Evolutionary conservation across 1,139 yeast species (phyloP).

Genomic region (Yamadazyma dendronema): DNA sequence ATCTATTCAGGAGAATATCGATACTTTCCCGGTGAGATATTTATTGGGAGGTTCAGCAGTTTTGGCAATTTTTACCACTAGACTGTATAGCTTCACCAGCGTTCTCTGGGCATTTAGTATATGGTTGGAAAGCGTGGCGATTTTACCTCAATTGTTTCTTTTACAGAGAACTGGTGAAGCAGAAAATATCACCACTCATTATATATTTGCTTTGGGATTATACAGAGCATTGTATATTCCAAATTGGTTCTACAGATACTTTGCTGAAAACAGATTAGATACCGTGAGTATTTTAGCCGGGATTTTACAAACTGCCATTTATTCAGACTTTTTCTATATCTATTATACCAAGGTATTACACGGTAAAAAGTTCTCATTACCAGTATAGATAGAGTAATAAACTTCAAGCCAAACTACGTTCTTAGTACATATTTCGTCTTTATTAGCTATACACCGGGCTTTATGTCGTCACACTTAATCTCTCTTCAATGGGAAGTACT

Average conservation of each 20-base stretch:
- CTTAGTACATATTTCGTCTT: too few species aligned
- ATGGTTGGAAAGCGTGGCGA: conserved; percentile 90
- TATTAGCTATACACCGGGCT: background rate
- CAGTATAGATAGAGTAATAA: conserved; percentile 32
- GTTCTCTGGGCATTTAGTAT: conserved; percentile 72
- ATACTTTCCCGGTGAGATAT: conserved; percentile 75
- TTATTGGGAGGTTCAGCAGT: conserved; percentile 63
- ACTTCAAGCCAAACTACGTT: too few species aligned
- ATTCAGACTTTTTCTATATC: conserved; percentile 92
- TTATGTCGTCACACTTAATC: conserved; percentile 45
- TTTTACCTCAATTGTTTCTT: conserved; percentile 88
- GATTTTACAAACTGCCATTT: conserved; percentile 75
- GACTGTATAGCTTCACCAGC: conserved; percentile 61
- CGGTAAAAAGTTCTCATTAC: conserved; percentile 79
- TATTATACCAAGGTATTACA: conserved; percentile 79
- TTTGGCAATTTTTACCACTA: conserved; percentile 63
- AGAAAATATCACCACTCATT: conserved; percentile 82
- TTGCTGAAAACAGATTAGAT: conserved; percentile 65
- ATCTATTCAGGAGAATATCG: conserved; percentile 53
- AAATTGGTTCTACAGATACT: conserved; percentile 91
- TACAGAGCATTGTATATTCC: conserved; percentile 89
- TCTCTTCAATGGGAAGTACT: conserved; percentile 81
- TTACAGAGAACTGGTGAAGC: conserved; percentile 90
- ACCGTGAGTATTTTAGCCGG: conserved; percentile 77
- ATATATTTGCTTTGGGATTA: conserved; percentile 87